Percentiles rank a stretch among this genome's conserved stretches.
These are phyloP conservation scores for Xerocomellus intermedius DNA, from an alignment of 768 basidiomycete species.

Conservation along the genomic window DNA sequence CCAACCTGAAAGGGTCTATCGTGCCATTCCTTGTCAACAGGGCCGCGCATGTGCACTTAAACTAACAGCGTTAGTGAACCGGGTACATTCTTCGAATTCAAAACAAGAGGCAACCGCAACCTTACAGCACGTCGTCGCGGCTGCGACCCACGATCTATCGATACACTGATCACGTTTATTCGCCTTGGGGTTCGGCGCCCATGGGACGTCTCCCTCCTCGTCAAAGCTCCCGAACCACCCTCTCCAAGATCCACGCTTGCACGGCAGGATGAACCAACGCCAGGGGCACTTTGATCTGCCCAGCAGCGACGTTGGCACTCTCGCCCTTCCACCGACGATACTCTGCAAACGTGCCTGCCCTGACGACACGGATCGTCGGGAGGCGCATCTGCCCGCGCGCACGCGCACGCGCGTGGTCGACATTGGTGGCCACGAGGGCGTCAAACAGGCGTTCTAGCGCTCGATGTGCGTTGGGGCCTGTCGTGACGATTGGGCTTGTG, in stretches of 20 bases:
- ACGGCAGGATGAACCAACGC: not conserved
- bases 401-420: not conserved
- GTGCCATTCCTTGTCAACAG: too few species aligned
- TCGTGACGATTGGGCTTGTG: not conserved
- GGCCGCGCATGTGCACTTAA: too few species aligned
- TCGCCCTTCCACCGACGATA: slow-evolving; percentile 16
- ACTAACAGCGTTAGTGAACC: too few species aligned
- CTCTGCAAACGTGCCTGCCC: slow-evolving; percentile 18
- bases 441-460: slow-evolving; percentile 6
- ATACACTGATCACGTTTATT: not conserved
- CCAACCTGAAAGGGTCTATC: too few species aligned
- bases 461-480: slow-evolving; percentile 6
- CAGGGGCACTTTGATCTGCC: slow-evolving; percentile 18
- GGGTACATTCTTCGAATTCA: too few species aligned
- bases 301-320: not conserved
- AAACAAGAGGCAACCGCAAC: too few species aligned
- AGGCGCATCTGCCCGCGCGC: not conserved
- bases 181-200: too few species aligned
- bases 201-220: too few species aligned
- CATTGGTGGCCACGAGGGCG: slow-evolving; percentile 2
- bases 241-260: slow-evolving; percentile 20
- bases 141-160: too few species aligned
- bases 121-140: too few species aligned
- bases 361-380: slow-evolving; percentile 24
- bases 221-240: slow-evolving; percentile 16